phyloP scores from a whole-genome alignment of 2,329 filamentous ascomycete genomes.

The Parastagonospora nodorum region DNA sequence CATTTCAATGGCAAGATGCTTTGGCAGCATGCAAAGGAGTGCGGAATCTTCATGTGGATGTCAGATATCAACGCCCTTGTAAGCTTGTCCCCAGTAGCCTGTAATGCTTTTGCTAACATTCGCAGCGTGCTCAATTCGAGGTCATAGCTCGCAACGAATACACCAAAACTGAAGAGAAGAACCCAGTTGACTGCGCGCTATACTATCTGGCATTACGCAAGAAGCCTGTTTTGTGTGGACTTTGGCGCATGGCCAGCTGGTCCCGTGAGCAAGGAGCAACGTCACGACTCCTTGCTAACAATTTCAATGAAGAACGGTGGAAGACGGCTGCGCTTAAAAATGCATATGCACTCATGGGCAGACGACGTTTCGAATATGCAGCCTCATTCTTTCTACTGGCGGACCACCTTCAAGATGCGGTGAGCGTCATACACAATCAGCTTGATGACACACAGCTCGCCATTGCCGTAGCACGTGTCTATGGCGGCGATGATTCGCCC shows the following conservation, averaged over 20 bases:
- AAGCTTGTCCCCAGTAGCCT: constrained; percentile 40
- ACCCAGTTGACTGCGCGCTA: constrained; percentile 87
- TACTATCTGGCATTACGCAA: constrained; percentile 91
- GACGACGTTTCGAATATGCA: constrained; percentile 89
- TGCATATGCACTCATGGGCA: constrained; percentile 91
- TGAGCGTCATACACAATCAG: constrained; percentile 84
- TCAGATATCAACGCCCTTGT: constrained; percentile 77
- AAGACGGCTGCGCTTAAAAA: constrained; percentile 91
- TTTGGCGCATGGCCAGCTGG: constrained; percentile 95
- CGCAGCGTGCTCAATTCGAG: constrained; percentile 78
- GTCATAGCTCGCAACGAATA: constrained; percentile 92
- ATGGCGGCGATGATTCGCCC: constrained; percentile 81
- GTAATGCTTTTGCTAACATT: not conserved
- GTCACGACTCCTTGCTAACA: constrained; percentile 79
- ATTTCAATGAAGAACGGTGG: constrained; percentile 88
- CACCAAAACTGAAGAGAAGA: constrained; percentile 82
- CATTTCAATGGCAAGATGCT: constrained; percentile 80
- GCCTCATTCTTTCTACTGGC: constrained; percentile 95
- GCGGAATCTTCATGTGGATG: constrained; percentile 95
- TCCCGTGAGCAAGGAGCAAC: constrained; percentile 85
- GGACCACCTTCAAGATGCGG: constrained; percentile 81
- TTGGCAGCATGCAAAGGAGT: constrained; percentile 85
- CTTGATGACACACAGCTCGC: constrained; percentile 88
- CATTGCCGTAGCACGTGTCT: constrained; percentile 83
- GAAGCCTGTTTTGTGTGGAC: constrained; percentile 84